Evolutionary conservation across 352 stramenopile genomes (phyloP).

Genomic region (Phytophthora syringae): DNA sequence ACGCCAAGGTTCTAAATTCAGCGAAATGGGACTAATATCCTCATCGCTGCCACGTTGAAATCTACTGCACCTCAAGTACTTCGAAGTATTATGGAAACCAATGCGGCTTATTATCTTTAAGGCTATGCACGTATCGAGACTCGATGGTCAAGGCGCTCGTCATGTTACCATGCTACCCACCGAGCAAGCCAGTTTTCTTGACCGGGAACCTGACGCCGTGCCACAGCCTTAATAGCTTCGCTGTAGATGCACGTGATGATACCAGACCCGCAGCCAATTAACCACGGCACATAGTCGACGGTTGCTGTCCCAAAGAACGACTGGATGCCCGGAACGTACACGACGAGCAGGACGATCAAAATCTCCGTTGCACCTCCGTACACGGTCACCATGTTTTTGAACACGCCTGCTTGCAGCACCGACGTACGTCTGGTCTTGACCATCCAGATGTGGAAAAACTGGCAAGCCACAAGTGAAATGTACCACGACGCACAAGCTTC

Average conservation of each 20-base stretch:
- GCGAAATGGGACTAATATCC: too few relatives aligned
- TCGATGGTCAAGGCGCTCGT: too few relatives aligned
- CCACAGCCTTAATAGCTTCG: constrained; percentile 45
- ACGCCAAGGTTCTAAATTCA: too few relatives aligned
- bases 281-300: constrained; percentile 51
- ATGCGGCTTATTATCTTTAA: too few relatives aligned
- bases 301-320: constrained; percentile 44
- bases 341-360: constrained; percentile 50
- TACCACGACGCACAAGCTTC: constrained; percentile 77
- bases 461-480: constrained; percentile 72
- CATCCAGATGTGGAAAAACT: too few relatives aligned
- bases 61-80: too few relatives aligned
- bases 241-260: constrained; percentile 46
- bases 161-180: constrained; percentile 38
- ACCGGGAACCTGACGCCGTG: constrained; percentile 25
- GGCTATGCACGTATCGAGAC: too few relatives aligned
- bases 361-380: constrained; percentile 49
- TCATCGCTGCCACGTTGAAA: too few relatives aligned
- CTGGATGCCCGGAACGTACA: constrained; percentile 52
- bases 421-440: constrained; percentile 86
- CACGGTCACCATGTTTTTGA: constrained; percentile 84
- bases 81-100: too few relatives aligned
- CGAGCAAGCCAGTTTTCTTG: constrained; percentile 24
- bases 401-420: constrained; percentile 69
- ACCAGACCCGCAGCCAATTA: constrained; percentile 46